phyloP scores from a whole-genome alignment of 2,329 filamentous ascomycete species.

The Clarireedia sp. region DNA sequence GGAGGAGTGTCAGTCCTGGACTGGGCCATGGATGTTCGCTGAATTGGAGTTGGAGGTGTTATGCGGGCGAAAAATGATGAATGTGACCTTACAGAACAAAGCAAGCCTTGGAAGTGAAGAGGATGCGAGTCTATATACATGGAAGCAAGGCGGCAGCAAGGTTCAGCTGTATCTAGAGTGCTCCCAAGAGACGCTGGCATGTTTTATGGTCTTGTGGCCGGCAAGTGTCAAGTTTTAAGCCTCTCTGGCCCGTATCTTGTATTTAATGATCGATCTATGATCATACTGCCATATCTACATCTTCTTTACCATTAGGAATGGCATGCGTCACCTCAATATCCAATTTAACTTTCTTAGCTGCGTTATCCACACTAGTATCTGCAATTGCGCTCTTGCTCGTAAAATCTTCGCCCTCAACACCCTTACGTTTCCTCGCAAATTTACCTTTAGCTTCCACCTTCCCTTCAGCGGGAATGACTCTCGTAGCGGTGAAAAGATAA shows the following conservation, averaged over 20 bases:
- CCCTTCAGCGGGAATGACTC: conserved; percentile 71
- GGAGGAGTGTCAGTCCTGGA: not conserved
- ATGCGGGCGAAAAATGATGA: not conserved
- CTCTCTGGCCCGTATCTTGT: not conserved
- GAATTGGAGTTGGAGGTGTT: conserved; percentile 1
- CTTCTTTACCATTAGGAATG: conserved; percentile 5
- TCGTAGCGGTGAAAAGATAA: conserved; percentile 77
- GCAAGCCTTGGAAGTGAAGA: not conserved
- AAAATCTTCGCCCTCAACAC: conserved; percentile 5
- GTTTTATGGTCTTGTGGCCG: no score
- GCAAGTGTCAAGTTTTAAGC: not conserved
- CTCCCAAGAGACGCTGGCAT: no score
- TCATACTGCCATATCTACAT: conserved; percentile 6
- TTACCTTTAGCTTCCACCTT: conserved; percentile 76
- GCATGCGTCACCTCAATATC: not conserved
- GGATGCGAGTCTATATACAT: no score
- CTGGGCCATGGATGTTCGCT: not conserved
- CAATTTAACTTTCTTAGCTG: conserved; percentile 10
- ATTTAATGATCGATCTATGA: not conserved
- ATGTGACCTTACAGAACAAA: not conserved
- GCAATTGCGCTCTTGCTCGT: not conserved
- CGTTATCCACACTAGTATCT: not conserved
- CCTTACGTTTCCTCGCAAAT: conserved; percentile 36
- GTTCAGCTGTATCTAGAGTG: not conserved
- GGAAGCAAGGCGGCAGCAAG: not conserved